phyloP scores from a whole-genome alignment of 2,329 filamentous ascomycete species.

The Cladosporium oxysporum region DNA sequence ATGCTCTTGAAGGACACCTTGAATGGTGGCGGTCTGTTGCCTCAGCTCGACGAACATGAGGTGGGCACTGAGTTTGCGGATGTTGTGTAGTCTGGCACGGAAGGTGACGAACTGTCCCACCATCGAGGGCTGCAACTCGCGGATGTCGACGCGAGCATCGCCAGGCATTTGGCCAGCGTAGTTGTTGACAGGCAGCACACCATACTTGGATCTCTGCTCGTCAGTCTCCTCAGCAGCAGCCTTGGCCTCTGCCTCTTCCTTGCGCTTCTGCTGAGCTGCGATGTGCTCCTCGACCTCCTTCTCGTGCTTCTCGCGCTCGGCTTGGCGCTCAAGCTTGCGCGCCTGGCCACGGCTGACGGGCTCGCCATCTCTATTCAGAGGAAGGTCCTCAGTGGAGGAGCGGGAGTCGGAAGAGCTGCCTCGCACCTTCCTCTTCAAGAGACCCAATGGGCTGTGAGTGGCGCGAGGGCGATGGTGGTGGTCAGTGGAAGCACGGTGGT shows the following conservation, averaged over 20 bases:
- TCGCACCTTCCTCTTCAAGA: slow-evolving; percentile 35
- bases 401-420: slow-evolving; percentile 35
- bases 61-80: slow-evolving; percentile 78
- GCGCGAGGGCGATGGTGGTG: slow-evolving; percentile 28
- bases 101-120: slow-evolving; percentile 65
- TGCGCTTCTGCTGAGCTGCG: slow-evolving; percentile 49
- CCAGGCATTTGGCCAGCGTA: slow-evolving; percentile 55
- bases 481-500: slow-evolving; percentile 15
- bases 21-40: slow-evolving; percentile 79
- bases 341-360: slow-evolving; percentile 52
- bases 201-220: slow-evolving; percentile 62
- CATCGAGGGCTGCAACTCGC: slow-evolving; percentile 53
- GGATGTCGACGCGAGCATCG: slow-evolving; percentile 52
- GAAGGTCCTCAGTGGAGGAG: slow-evolving; percentile 40
- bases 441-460: slow-evolving; percentile 38
- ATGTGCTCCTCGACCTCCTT: slow-evolving; percentile 47
- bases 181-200: slow-evolving; percentile 59
- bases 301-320: slow-evolving; percentile 47
- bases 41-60: slow-evolving; percentile 85
- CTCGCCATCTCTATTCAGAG: slow-evolving; percentile 53
- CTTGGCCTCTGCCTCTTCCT: slow-evolving; percentile 49
- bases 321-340: slow-evolving; percentile 51
- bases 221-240: slow-evolving; percentile 57
- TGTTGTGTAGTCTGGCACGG: slow-evolving; percentile 72
- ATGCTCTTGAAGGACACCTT: slow-evolving; percentile 72